Base-by-base conservation (phyloP, 176 grass and related monocot genomes). In the Secale cereale region DNA sequence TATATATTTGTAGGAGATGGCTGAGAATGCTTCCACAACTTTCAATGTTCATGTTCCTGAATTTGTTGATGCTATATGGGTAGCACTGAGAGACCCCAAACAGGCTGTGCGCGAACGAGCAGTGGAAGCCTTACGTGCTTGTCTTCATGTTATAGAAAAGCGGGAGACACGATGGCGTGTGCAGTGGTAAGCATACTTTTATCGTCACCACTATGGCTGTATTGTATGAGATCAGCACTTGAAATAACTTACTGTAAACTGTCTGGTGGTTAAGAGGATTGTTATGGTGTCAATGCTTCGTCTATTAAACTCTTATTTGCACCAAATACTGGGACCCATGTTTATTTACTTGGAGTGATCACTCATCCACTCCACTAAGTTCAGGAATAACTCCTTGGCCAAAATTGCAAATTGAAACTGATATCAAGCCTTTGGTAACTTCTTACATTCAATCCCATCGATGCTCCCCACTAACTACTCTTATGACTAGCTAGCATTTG, bases 41-140 rank as follows among this genome's bases (percentile, higher is more conserved):
- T 98, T 98, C 83, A 98, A 98, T 89, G 97, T 98, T 82, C 97
- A 98, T 82, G 97, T 98, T 70, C 89, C 97, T 56, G 91, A 98
- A 81, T 98, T 98, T 91, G 97, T 98, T 40, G 97, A 98, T 89
- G 97, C 93, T 56, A 98, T 98, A 89, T 98, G 97, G 97, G 91
- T 95, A 45, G 91, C 97, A 29, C 82, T 98, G 61, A 90, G 91
- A 83, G 97, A 98, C 48, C 91, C 97, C 31, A 95, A 87, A 76
- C 88, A 92, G 56, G 87, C 88, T 89, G 90, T 98, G 75, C 89
- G 97, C 13, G 97, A 98, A 70, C 82, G 90, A 74, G 93, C 97
- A 52, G 97, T 98, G 78, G 97, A 98, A 83, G 97, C 97, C 25
- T 88, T 98, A 65, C 89, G 97, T 83, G 93, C 93, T 36, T 98